Evolutionary conservation across 2,329 filamentous ascomycete species (phyloP).

Genomic region (Fusarium fracticaudum): DNA sequence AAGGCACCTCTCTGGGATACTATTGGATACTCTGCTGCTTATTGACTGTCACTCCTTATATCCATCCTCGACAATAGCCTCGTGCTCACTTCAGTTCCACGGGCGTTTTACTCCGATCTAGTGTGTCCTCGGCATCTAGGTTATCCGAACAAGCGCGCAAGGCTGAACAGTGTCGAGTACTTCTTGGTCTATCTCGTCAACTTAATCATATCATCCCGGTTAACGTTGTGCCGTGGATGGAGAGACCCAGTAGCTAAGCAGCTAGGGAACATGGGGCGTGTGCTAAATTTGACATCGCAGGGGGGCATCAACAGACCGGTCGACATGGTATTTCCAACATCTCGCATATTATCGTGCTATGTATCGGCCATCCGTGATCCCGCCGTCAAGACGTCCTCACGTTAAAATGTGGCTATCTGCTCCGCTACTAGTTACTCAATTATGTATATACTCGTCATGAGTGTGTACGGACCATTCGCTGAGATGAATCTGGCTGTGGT

Average conservation of each 20-base stretch:
- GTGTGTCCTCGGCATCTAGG: neutral
- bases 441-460: neutral
- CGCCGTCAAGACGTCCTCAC: conserved; percentile 2
- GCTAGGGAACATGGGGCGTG: conserved; percentile 7
- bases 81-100: neutral
- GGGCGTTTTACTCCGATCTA: conserved; percentile 26
- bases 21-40: neutral
- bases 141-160: neutral
- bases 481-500: neutral
- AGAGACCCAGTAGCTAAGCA: conserved; percentile 16
- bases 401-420: neutral
- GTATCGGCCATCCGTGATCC: conserved; percentile 7
- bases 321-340: conserved; percentile 27
- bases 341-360: conserved; percentile 6
- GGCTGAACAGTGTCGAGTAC: conserved; percentile 21
- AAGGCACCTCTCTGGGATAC: neutral
- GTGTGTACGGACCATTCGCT: neutral
- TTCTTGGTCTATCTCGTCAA: conserved; percentile 2
- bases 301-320: conserved; percentile 27
- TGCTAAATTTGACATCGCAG: conserved; percentile 43
- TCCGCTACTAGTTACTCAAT: neutral
- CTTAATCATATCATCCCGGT: conserved; percentile 27
- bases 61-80: conserved; percentile 4
- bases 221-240: conserved; percentile 26
- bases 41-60: neutral